A percentile compares a stretch with the other conserved stretches of the same genome.
These are phyloP conservation scores for Ophiostoma sp. DNA, from an alignment of 2,329 filamentous ascomycete genomes.

Conservation along the genomic window DNA sequence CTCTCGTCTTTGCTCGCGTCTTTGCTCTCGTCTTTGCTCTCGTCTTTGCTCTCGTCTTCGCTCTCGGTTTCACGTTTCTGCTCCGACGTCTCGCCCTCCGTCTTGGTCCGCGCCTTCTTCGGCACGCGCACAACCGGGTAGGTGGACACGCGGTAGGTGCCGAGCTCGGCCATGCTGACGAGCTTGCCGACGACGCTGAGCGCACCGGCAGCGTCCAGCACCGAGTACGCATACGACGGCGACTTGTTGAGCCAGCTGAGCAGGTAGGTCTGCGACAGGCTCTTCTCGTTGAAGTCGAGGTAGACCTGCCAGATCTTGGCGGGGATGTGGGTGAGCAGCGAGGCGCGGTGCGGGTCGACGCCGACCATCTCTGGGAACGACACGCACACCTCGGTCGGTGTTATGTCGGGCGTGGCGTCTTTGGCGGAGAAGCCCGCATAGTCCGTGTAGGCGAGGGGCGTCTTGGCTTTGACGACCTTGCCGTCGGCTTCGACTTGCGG, in stretches of 20 bases:
- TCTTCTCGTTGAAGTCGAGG: conserved; percentile 24
- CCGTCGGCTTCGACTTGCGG: conserved; percentile 6
- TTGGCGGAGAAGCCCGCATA: neutral
- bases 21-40: too few relatives aligned
- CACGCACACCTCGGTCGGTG: neutral
- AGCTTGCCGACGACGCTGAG: conserved; percentile 25
- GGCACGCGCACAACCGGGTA: conserved; percentile 2
- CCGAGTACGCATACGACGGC: conserved; percentile 28
- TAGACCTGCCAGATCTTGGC: conserved; percentile 31
- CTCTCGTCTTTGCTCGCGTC: too few relatives aligned
- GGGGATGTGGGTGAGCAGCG: conserved; percentile 27
- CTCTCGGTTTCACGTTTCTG: neutral
- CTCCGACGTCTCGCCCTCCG: neutral
- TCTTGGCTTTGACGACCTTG: conserved; percentile 1
- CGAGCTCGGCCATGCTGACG: conserved; percentile 24
- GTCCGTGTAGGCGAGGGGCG: neutral
- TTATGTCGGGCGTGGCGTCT: neutral
- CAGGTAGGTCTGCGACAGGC: conserved; percentile 20
- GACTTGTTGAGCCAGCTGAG: conserved; percentile 26
- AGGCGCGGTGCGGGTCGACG: conserved; percentile 5
- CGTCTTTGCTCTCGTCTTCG: too few relatives aligned
- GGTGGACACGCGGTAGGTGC: conserved; percentile 5
- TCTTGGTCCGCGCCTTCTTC: neutral
- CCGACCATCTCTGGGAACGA: conserved; percentile 2
- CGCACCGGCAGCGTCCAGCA: conserved; percentile 28